Evolutionary conservation across 2,329 filamentous ascomycete genomes (phyloP).

Genomic region (Aspergillus viridinutans): DNA sequence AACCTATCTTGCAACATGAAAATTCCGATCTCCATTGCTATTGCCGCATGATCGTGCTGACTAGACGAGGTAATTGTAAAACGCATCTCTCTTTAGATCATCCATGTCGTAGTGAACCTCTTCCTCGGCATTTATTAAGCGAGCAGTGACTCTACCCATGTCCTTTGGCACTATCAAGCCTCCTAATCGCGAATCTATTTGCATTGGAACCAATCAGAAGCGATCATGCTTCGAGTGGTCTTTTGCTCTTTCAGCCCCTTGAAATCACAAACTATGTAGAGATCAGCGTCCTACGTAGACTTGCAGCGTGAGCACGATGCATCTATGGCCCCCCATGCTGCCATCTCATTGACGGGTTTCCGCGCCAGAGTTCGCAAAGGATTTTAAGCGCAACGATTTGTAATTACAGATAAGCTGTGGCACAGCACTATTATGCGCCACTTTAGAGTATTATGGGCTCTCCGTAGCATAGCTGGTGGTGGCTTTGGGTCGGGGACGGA

Average conservation of each 20-base stretch:
- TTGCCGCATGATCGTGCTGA: not conserved
- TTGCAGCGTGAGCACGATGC: constrained; percentile 5
- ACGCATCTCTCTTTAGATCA: not conserved
- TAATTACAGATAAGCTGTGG: constrained; percentile 3
- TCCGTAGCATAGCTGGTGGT: not conserved
- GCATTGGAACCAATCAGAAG: not conserved
- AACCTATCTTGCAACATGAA: too few species aligned
- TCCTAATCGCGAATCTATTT: not conserved
- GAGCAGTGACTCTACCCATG: not conserved
- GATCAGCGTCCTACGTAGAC: not conserved
- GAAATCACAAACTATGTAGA: not conserved
- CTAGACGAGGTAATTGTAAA: not conserved
- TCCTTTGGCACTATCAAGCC: not conserved
- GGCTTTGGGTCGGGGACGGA: too few species aligned
- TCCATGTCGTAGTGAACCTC: not conserved
- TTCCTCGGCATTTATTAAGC: not conserved
- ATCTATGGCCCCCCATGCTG: constrained; percentile 1
- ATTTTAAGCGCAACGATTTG: constrained; percentile 4
- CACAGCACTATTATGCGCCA: constrained; percentile 7
- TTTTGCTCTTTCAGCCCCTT: not conserved
- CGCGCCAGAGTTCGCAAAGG: constrained; percentile 4
- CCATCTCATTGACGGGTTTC: constrained; percentile 7
- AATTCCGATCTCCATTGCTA: too few species aligned
- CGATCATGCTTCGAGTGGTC: not conserved
- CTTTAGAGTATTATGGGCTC: not conserved